Evolutionary conservation across 2,329 filamentous ascomycete genomes (phyloP), one percentile per base, ranked within the genome.

Genomic region (Karstenula rhodostoma): DNA sequence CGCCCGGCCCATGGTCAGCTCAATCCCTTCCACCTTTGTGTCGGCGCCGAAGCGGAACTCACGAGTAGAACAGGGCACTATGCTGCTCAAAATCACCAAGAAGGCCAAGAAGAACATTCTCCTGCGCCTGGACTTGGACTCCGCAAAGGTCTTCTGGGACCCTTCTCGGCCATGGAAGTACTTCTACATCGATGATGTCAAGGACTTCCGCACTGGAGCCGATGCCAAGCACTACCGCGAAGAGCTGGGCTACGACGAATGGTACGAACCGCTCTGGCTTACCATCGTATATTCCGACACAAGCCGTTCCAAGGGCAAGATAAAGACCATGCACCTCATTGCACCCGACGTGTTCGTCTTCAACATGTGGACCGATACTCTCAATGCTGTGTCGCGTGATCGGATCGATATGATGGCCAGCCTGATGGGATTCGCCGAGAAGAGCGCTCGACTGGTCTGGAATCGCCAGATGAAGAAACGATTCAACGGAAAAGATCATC

Each of bases 121-220:
- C 27, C 88, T 97, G 69, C 87, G 90, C 55, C 87, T 98, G 25
- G 93, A 98, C 70, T 85, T 90, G 25, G 90, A 94, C 71, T 87
- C 90, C 1, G 94, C 91, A 62, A 95, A 93, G 77, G 91, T 99
- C 25, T 90, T 86, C 27, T 98, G 94, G 94, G 91, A 96, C 77
- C 86, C 88, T 49, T 87, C 85, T 9, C 89, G 92, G 37, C 89
- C 91, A 0, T 87, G 88, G 25, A 98, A 97, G 76, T 89, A 88
- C 56, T 90, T 99, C 65, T 96, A 96, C 77, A 92, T 99, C 64
- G 95, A 99, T 72, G 93, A 98, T 75, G 94, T 99, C 71, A 90
- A 92, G 72, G 93, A 97, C 73, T 93, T 98, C 50, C 89, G 94
- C 63, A 88, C 89, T 35, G 93, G 92, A 19, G 86, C 86, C 13